Base-by-base conservation (phyloP, 495 filamentous ascomycete genomes). In the Penicillium nucicola region DNA sequence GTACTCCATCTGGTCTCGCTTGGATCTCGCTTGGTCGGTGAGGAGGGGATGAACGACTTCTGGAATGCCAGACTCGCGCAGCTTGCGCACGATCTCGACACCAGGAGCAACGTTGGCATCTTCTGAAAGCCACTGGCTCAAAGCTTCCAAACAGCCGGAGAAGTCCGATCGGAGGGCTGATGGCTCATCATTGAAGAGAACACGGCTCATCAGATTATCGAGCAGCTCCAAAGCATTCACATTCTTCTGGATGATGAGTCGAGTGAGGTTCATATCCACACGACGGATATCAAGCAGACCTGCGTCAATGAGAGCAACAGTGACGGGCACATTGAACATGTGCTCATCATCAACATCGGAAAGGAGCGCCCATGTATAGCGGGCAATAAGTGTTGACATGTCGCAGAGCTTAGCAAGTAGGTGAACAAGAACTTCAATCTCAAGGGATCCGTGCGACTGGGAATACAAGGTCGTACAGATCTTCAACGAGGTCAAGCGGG, bases 1-100 rank as follows among this genome's bases (percentile, higher is more conserved):
- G 61, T 97, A 97, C 58, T 95, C 87, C 70, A 96, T 82, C 56
- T 96, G 92, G 44, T 92, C 86, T 37, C 82, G 80, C 58, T 83
- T 84, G 12, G 76, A 65, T 46, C 70, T 56, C 18, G 81, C 68
- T 44, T 72, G 71, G 43, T 82, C 78, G 49, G 71, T 77, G 33
- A 75, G 62, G 31, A 71, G 68, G 38, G 69, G 61, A 50, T 74
- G 72, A 43, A 75, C 61, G 33, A 70, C 61, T 42, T 84, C 80
- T 1, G 77, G 76, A 7, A 84, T 69, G 4, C 83, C 81, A 32
- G 79, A 82, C 48, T 76, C 76, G 25, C 82, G 80, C 36, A 97
- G 71, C 57, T 90, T 91, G 46, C 80, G 74, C 58, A 89, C 82
- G 39, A 97, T 78, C 32, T 85, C 76, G 45, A 84, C 77, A 3